phyloP scores from a whole-genome alignment of 371 early-diverging fungal species.

The Nematocida minor region DNA sequence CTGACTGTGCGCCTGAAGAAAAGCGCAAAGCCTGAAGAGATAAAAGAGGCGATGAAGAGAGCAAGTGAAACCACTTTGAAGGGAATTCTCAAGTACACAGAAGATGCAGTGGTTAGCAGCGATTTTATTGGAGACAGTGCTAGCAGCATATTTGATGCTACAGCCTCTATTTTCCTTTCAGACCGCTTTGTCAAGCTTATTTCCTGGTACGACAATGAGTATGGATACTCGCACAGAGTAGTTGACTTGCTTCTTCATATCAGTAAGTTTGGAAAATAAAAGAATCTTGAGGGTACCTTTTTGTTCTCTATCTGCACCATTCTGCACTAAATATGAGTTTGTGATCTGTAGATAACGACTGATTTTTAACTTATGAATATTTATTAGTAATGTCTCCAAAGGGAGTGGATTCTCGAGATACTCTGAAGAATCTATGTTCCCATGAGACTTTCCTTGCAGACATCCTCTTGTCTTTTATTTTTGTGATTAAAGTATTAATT shows the following conservation, averaged over 20 bases:
- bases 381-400: too few species aligned
- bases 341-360: too few species aligned
- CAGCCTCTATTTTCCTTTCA: conserved; percentile 88
- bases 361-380: too few species aligned
- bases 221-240: conserved; percentile 81
- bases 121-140: conserved; percentile 84
- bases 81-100: conserved; percentile 86
- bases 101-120: conserved; percentile 87
- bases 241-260: conserved; percentile 60
- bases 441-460: too few species aligned
- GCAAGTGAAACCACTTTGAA: conserved; percentile 74
- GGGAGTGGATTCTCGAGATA: too few species aligned
- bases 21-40: conserved; percentile 68
- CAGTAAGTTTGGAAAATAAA: conserved; percentile 10
- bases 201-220: conserved; percentile 76
- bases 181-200: conserved; percentile 93
- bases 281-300: background rate
- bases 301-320: too few species aligned
- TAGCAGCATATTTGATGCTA: conserved; percentile 87
- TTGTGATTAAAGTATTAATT: too few species aligned
- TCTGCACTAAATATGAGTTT: too few species aligned
- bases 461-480: too few species aligned
- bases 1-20: conserved; percentile 81
- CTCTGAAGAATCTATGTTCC: too few species aligned
- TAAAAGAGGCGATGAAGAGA: conserved; percentile 33